phyloP scores from a whole-genome alignment of 305 asterid genomes.

The Fraxinus platypoda region DNA sequence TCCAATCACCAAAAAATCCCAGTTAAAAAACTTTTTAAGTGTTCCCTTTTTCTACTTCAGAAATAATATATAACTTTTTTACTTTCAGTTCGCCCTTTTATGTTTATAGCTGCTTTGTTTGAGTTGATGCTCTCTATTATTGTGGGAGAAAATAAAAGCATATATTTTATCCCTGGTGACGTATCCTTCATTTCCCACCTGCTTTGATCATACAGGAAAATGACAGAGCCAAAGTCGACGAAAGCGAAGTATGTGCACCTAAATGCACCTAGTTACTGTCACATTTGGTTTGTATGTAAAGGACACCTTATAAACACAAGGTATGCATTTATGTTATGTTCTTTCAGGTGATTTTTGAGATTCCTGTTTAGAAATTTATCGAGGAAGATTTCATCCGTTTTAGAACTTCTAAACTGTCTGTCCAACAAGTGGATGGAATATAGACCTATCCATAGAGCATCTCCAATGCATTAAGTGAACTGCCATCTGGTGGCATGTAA shows the following conservation, averaged over 20 bases:
- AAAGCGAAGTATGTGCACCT: constrained; percentile 71
- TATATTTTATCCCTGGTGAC: neutral
- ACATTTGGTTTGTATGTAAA: constrained; percentile 84
- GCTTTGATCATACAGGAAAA: constrained; percentile 48
- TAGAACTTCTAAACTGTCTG: neutral
- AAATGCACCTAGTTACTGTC: constrained; percentile 75
- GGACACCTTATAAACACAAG: constrained; percentile 72
- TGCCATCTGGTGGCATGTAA: neutral
- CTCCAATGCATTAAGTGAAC: neutral
- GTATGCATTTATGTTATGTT: constrained; percentile 33
- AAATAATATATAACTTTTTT: neutral
- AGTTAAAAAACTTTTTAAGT: neutral
- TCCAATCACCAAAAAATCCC: neutral
- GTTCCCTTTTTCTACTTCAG: neutral
- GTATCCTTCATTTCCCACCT: neutral
- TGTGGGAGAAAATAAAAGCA: neutral
- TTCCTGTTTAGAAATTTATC: neutral
- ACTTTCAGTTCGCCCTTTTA: neutral
- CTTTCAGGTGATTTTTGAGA: neutral
- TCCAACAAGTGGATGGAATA: neutral
- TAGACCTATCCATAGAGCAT: neutral
- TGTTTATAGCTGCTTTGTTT: neutral
- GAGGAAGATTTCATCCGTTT: neutral
- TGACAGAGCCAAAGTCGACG: constrained; percentile 69
- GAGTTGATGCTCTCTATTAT: neutral